Percentiles rank a stretch among this genome's conserved stretches.
phyloP scores from a whole-genome alignment of 2,329 filamentous ascomycete species.

The Fusarium heterosporum region DNA sequence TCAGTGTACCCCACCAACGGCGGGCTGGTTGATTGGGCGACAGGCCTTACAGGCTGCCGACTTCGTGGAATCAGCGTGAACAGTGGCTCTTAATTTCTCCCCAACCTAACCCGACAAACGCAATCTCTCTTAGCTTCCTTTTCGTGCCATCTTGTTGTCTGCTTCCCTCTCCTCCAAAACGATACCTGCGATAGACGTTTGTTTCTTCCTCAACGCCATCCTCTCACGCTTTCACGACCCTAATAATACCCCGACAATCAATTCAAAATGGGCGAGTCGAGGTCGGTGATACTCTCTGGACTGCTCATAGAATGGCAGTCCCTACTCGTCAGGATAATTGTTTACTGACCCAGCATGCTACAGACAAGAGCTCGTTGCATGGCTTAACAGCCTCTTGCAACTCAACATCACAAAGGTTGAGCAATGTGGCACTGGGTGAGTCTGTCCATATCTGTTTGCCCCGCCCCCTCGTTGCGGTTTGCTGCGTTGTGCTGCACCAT shows the following conservation, averaged over 20 bases:
- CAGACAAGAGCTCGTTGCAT: conserved; percentile 95
- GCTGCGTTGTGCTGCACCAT: conserved; percentile 35
- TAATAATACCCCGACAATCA: conserved; percentile 40
- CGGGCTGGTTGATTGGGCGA: conserved; percentile 49
- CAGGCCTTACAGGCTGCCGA: conserved; percentile 38
- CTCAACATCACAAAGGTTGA: conserved; percentile 99
- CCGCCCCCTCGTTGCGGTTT: conserved; percentile 44
- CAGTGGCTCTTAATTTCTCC: conserved; percentile 48
- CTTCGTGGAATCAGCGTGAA: conserved; percentile 46
- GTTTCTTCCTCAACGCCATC: conserved; percentile 4
- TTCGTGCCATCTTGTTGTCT: conserved; percentile 22
- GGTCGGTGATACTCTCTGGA: conserved; percentile 49
- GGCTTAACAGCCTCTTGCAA: conserved; percentile 97
- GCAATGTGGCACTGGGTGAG: conserved; percentile 96
- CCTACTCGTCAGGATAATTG: not conserved
- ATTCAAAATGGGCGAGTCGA: conserved; percentile 62
- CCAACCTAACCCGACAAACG: conserved; percentile 40
- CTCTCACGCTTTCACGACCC: conserved; percentile 10
- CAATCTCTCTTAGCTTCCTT: conserved; percentile 39
- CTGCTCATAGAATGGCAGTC: conserved; percentile 7
- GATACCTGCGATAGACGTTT: conserved; percentile 7
- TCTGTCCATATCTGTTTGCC: conserved; percentile 51
- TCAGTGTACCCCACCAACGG: conserved; percentile 43
- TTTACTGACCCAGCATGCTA: conserved; percentile 35
- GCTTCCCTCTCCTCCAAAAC: conserved; percentile 12